These are phyloP conservation scores for Diaporthe vexans DNA, from an alignment of 2,329 filamentous ascomycete species.

Conservation along the genomic window DNA sequence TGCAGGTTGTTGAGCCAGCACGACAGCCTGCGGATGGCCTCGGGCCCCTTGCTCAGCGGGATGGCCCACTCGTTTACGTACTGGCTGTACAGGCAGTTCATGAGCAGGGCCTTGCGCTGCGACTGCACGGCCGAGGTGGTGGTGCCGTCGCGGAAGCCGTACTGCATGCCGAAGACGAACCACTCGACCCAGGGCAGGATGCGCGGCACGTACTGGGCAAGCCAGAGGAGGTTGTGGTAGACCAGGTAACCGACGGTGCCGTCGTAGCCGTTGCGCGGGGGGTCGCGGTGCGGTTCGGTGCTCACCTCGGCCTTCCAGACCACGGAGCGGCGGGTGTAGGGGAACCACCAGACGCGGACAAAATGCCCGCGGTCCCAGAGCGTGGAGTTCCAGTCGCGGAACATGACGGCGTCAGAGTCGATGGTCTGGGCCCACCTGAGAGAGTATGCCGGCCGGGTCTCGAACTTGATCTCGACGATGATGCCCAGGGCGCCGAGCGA, in stretches of 20 bases:
- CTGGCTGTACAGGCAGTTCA: constrained; percentile 99
- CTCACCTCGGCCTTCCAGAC: constrained; percentile 92
- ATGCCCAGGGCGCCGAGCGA: constrained; percentile 93
- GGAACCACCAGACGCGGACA: constrained; percentile 97
- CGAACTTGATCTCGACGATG: constrained; percentile 89
- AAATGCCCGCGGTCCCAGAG: constrained; percentile 92
- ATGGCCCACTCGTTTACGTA: constrained; percentile 99
- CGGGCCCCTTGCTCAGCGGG: constrained; percentile 86
- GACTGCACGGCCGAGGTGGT: constrained; percentile 83
- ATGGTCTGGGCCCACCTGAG: constrained; percentile 89
- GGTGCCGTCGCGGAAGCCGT: constrained; percentile 83
- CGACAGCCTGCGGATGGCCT: constrained; percentile 85
- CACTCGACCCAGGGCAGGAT: constrained; percentile 92
- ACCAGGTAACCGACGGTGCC: constrained; percentile 85
- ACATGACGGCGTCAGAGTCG: constrained; percentile 76
- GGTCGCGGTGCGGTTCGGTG: constrained; percentile 69
- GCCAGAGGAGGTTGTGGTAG: constrained; percentile 90
- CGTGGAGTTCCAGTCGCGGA: constrained; percentile 78
- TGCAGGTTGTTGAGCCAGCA: constrained; percentile 81
- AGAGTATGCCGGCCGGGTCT: constrained; percentile 84
- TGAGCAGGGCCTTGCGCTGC: constrained; percentile 83
- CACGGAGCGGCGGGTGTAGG: constrained; percentile 89
- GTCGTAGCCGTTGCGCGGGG: constrained; percentile 83
- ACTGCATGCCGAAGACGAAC: constrained; percentile 98
- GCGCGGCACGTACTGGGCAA: constrained; percentile 82